These are phyloP conservation scores for Calonectria honghensis DNA, from an alignment of 2,329 filamentous ascomycete genomes.

Conservation along the genomic window DNA sequence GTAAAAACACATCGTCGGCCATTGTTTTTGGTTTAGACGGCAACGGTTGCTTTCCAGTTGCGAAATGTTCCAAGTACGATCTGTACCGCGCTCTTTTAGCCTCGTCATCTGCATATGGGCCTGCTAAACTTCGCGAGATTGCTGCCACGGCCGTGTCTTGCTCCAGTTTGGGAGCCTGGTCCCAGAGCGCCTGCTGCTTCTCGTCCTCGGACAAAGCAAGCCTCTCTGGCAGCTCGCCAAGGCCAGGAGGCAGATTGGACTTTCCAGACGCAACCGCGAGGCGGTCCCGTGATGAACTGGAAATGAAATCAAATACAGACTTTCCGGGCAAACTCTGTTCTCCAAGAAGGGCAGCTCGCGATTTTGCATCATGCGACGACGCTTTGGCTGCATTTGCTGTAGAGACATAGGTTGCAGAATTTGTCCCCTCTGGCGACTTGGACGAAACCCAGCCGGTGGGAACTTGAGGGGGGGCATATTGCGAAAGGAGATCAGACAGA, in stretches of 20 bases:
- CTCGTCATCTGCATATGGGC: constrained; percentile 89
- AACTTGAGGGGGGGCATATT: constrained; percentile 79
- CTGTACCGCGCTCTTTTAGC: constrained; percentile 88
- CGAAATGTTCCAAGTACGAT: constrained; percentile 85
- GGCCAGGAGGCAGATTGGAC: constrained; percentile 83
- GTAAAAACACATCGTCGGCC: constrained; percentile 83
- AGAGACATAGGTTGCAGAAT: constrained; percentile 71
- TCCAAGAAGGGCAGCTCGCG: constrained; percentile 86
- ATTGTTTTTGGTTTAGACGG: constrained; percentile 68
- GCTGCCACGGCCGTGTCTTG: constrained; percentile 81
- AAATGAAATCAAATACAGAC: constrained; percentile 96
- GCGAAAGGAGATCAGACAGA: constrained; percentile 54
- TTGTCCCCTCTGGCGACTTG: constrained; percentile 53
- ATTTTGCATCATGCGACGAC: constrained; percentile 83
- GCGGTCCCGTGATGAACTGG: constrained; percentile 83
- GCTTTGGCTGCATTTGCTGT: constrained; percentile 85
- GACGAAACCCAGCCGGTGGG: constrained; percentile 84
- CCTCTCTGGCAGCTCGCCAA: constrained; percentile 82
- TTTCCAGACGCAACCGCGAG: constrained; percentile 86
- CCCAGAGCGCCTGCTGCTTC: constrained; percentile 74
- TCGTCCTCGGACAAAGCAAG: constrained; percentile 79
- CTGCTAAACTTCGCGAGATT: constrained; percentile 77
- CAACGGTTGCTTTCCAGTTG: constrained; percentile 67
- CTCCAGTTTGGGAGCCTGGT: constrained; percentile 78
- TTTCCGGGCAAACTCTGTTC: constrained; percentile 88